Base-by-base conservation (phyloP, 371 early-diverging fungal species). In the Entomophthora muscae region DNA sequence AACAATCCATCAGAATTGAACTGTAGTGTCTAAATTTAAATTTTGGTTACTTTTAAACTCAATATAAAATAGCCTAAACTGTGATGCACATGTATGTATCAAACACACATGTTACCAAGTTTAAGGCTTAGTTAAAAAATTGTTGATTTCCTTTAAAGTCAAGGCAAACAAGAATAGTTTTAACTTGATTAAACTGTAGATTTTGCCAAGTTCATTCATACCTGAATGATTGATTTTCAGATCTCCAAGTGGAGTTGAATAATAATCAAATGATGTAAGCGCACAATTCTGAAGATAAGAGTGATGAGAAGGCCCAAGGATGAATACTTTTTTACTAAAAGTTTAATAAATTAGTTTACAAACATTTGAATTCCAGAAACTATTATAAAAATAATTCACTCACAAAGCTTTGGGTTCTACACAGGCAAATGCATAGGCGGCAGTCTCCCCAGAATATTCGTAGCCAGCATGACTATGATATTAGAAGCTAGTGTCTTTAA, bases 271-370 rank as follows among this genome's bases (percentile, higher is more conserved):
- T 53, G 66, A 67, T 0, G 91, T 79, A 32, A 97, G 64, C 0
- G 90, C 89, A 66, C 94, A 93, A 1, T 82, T 81, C 54, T 78
- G 69, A 26, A 95, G 70, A 64, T 89, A 89, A 42, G 80, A 79
- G 66, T 93, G 90, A 73, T 97, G 97, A 1, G 91, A 90, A 0
- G 97, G 97, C 0, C 95, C 96, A 1, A 93, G 79, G 5, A 95
- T 75, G 68, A 93, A 91, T 2, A 95, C 85, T 1, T 89, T 87
- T 64, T 84, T 76, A 63, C 88, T 88, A n/a, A n/a, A n/a, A n/a
- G n/a, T n/a, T n/a, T n/a, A 59, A 57, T n/a, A 56, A n/a, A 3
- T 29, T 33, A n/a, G n/a, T n/a, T n/a, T n/a, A n/a, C n/a, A n/a
- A 29, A 32, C 26, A 2, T 12, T 3, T 5, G 17, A 33, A 51